A percentile compares a stretch with the other conserved stretches of the same genome.
Conservation (phyloP, 208 protist genomes). For the Crithidia sp. region DNA sequence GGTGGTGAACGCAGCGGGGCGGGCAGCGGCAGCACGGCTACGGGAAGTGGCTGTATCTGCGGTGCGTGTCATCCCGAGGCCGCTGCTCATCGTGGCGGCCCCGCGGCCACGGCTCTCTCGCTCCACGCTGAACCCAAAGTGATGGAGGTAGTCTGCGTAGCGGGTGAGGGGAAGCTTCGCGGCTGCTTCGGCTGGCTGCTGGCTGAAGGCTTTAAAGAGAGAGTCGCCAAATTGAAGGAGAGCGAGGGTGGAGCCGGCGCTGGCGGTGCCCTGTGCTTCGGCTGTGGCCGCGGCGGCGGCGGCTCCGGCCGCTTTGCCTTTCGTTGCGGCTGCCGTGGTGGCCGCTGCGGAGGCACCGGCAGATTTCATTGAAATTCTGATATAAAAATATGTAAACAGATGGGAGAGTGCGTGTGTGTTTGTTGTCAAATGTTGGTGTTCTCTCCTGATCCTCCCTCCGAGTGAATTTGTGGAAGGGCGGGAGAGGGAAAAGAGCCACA, state of each 20-base stretch:
- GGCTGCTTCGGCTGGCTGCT: constrained; percentile 8
- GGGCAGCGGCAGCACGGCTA: not conserved
- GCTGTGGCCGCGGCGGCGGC: not conserved
- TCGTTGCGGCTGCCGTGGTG: not conserved
- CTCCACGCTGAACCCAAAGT: constrained; percentile 87
- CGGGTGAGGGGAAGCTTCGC: constrained; percentile 51
- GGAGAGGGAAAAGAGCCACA: too few species aligned
- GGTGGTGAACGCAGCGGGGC: too few species aligned
- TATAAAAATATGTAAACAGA: too few species aligned
- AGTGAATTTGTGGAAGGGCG: too few species aligned
- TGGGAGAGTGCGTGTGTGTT: not conserved
- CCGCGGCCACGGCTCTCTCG: constrained; percentile 29
- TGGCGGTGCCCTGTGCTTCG: not conserved
- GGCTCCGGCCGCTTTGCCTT: too few species aligned
- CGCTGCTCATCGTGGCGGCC: not conserved
- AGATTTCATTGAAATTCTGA: not conserved
- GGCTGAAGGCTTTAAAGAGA: constrained; percentile 46
- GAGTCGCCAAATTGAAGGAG: constrained; percentile 55
- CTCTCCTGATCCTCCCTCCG: not conserved
- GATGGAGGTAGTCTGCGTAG: constrained; percentile 83
- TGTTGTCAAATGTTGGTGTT: not conserved
- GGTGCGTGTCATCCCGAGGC: not conserved
- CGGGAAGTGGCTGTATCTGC: not conserved
- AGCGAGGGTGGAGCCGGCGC: not conserved
- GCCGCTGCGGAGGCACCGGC: not conserved